Base-by-base conservation (phyloP, 345 rosid genomes). In the Xanthoceras sorbifolium region DNA sequence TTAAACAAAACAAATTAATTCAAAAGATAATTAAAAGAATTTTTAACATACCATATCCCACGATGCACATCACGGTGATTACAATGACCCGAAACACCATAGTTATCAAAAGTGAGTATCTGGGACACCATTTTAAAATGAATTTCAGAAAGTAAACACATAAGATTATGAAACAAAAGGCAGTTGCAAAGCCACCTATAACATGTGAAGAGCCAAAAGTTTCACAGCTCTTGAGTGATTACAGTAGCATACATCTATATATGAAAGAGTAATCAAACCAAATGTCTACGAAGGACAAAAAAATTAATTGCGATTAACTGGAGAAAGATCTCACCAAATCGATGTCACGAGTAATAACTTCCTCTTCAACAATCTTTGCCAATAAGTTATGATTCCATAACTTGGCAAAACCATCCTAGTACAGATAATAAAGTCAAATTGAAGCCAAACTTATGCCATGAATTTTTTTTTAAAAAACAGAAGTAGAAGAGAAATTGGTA, bases 51-150 rank as follows among this genome's bases (percentile, higher is more conserved):
- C 94, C 83, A 55, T 72, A 87, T 89, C 74, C 93, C 98, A 82
- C 76, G 77, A 77, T 89, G 89, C 72, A 88, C 91, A 83, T 89
- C 98, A 8, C 82, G 61, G 65, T 95, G 99, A 81, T 90, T 95
- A 67, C 96, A 87, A 74, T 95, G 97, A 80, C 96, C 98, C 52
- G 94, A 93, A 83, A 93, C 85, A 29, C 97, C 98, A 81, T 89
- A 76, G 46, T 71, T 81, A 83, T 95, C 97, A 68, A 95, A 95
- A 63, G 92, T 90, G 70, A 93, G 84, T 71, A 95, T 84, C 94
- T 93, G 85, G 69, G 83, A 80, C 70, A 61, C 36, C 64, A 62
- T n/a, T 50, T 26, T 9, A 72, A 14, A 68, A 20, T 61, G 38
- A 55, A 61, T 74, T 48, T 36, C 52, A 26, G 71, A 69, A 40